Evolutionary conservation across 768 basidiomycete genomes (phyloP).

Genomic region (Clitopilus hobsonii): DNA sequence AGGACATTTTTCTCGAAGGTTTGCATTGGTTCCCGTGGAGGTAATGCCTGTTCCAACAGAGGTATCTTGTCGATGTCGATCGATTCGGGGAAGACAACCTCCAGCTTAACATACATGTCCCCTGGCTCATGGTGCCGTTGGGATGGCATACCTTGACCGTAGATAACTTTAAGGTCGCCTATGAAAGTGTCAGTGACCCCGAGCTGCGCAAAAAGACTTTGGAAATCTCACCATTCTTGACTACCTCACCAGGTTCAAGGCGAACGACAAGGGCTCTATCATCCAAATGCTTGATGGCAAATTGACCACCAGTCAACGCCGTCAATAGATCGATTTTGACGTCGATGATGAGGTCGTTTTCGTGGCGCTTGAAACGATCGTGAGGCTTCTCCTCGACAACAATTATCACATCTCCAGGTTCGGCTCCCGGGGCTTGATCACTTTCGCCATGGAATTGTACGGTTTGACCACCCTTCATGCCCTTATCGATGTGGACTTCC

Average conservation of each 20-base stretch:
- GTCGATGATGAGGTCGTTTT: slow-evolving; percentile 81
- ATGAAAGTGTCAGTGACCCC: slow-evolving; percentile 5
- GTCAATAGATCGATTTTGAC: slow-evolving; percentile 92
- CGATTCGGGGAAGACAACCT: slow-evolving; percentile 84
- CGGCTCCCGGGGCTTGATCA: slow-evolving; percentile 84
- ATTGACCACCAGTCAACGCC: slow-evolving; percentile 87
- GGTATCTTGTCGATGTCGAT: slow-evolving; percentile 65
- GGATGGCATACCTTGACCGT: slow-evolving; percentile 97
- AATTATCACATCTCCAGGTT: slow-evolving; percentile 93
- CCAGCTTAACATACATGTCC: slow-evolving; percentile 84
- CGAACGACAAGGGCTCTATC: slow-evolving; percentile 83
- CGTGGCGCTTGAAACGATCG: slow-evolving; percentile 82
- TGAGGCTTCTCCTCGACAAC: slow-evolving; percentile 92
- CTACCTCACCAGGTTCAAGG: slow-evolving; percentile 83
- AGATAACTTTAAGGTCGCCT: slow-evolving; percentile 90
- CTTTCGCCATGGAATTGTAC: slow-evolving; percentile 88
- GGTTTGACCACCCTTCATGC: slow-evolving; percentile 92
- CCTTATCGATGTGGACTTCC: slow-evolving; percentile 98
- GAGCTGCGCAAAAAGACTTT: slow-evolving; percentile 1
- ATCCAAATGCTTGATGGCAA: slow-evolving; percentile 89
- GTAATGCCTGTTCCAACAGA: slow-evolving; percentile 80
- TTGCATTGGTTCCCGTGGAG: slow-evolving; percentile 65
- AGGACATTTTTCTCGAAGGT: slow-evolving; percentile 62
- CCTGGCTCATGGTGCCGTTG: slow-evolving; percentile 96
- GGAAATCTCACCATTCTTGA: slow-evolving; percentile 77